These are phyloP conservation scores for Achaetomiella virescens DNA, from an alignment of 495 filamentous ascomycete species.

Conservation along the genomic window DNA sequence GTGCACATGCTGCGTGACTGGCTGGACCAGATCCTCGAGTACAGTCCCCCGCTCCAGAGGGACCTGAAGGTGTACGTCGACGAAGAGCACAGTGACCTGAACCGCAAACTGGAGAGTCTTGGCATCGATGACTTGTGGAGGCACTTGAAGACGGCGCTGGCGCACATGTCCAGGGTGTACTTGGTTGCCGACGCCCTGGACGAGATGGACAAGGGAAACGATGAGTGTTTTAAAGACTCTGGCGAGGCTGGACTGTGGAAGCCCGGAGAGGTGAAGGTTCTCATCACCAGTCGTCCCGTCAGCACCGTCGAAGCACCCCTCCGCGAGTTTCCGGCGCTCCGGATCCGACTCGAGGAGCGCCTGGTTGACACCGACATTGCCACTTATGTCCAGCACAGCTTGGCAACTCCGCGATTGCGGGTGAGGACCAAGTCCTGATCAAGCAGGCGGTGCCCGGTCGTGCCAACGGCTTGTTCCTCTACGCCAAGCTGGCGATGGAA, in stretches of 20 bases:
- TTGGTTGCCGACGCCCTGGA: constrained; percentile 47
- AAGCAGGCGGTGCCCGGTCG: constrained; percentile 19
- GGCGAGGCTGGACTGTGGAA: constrained; percentile 30
- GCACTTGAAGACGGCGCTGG: constrained; percentile 23
- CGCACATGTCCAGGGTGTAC: constrained; percentile 33
- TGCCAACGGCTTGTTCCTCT: constrained; percentile 37
- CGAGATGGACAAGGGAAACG: constrained; percentile 33
- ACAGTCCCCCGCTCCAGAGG: constrained; percentile 34
- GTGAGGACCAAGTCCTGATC: constrained; percentile 11
- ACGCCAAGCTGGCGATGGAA: constrained; percentile 45
- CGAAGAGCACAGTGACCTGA: neutral
- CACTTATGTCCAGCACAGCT: constrained; percentile 29
- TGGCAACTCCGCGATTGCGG: constrained; percentile 14
- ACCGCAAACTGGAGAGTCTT: constrained; percentile 16
- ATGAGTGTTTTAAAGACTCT: constrained; percentile 33
- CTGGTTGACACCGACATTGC: constrained; percentile 41
- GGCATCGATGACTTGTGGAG: constrained; percentile 18
- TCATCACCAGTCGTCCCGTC: constrained; percentile 42
- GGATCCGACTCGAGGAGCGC: constrained; percentile 34
- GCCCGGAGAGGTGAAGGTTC: constrained; percentile 37
- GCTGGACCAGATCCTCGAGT: constrained; percentile 36
- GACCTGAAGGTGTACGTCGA: constrained; percentile 21
- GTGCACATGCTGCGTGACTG: constrained; percentile 40
- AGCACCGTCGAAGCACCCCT: constrained; percentile 25
- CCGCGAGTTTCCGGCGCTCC: constrained; percentile 7